Evolutionary conservation across 805 yeast genomes (phyloP).

Genomic region (Wickerhamomyces bisporus): DNA sequence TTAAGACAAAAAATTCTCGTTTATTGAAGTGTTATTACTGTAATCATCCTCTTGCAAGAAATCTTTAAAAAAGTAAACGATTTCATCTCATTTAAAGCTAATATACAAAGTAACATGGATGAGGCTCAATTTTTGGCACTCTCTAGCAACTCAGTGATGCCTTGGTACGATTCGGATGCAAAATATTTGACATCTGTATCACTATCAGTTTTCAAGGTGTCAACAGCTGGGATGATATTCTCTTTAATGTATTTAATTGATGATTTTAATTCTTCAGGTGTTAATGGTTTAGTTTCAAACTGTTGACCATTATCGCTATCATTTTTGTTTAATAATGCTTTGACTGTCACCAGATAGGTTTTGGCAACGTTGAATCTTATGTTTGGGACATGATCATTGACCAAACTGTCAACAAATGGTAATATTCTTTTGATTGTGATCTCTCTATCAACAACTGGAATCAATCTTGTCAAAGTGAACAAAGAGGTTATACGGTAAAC

Average conservation of each 20-base stretch:
- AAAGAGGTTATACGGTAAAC: conserved; percentile 89
- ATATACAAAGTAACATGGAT: too few species aligned
- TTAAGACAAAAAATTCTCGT: too few species aligned
- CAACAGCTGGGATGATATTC: conserved; percentile 60
- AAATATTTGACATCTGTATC: conserved; percentile 90
- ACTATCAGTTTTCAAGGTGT: conserved; percentile 58
- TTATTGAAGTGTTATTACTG: too few species aligned
- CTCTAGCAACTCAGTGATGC: conserved; percentile 5
- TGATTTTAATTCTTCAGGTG: conserved; percentile 9
- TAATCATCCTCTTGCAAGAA: too few species aligned
- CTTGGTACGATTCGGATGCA: conserved; percentile 59
- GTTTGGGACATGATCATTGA: conserved; percentile 85
- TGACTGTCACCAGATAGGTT: conserved; percentile 59
- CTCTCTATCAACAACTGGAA: conserved; percentile 59
- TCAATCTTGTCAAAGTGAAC: conserved; percentile 78
- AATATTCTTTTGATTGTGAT: conserved; percentile 60
- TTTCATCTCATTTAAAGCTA: too few species aligned
- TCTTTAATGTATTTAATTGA: conserved; percentile 35
- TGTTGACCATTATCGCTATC: conserved; percentile 17
- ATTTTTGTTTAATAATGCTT: conserved; percentile 36
- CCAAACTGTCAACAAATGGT: conserved; percentile 72
- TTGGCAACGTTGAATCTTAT: conserved; percentile 94
- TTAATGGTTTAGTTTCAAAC: conserved; percentile 20
- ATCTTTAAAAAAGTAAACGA: too few species aligned
- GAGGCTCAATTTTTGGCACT: too few species aligned